A percentile compares a stretch with the other conserved stretches of the same genome.
These are phyloP conservation scores for Cephaloascus fragrans DNA, from an alignment of 805 yeast species.

Conservation along the genomic window DNA sequence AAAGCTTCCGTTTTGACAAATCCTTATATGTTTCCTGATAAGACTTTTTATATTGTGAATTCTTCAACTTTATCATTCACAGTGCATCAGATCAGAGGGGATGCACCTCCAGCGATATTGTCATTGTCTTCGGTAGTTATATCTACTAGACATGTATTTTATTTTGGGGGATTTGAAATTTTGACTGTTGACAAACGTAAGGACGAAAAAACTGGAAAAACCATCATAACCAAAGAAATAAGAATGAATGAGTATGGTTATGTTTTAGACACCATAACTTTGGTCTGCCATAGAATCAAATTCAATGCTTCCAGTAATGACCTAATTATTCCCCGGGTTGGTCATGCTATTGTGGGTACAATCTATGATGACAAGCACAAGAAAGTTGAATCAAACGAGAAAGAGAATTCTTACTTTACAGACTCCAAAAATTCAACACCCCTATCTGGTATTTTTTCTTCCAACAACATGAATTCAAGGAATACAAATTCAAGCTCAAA, in stretches of 20 bases:
- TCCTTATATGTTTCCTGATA: background rate
- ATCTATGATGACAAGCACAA: background rate
- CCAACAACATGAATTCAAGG: too few species aligned
- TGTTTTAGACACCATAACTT: constrained; percentile 43
- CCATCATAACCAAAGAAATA: constrained; percentile 30
- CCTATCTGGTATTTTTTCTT: background rate
- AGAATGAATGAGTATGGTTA: constrained; percentile 44
- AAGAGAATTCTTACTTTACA: background rate
- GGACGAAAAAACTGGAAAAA: constrained; percentile 10
- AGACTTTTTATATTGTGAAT: background rate
- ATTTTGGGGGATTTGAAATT: constrained; percentile 60
- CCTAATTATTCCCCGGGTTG: background rate
- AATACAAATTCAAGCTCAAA: background rate
- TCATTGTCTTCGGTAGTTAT: constrained; percentile 40
- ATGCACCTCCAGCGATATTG: constrained; percentile 42
- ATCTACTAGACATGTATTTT: constrained; percentile 46
- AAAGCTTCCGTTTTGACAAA: background rate
- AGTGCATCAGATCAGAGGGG: constrained; percentile 14
- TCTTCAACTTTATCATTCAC: background rate
- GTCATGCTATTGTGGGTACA: background rate
- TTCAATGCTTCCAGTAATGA: background rate
- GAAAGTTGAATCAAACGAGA: background rate
- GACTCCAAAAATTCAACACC: background rate
- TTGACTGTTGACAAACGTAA: background rate
- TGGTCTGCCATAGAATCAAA: constrained; percentile 4